phyloP scores from a whole-genome alignment of 139 green algal species.

The Chlorella sorokiniana region DNA sequence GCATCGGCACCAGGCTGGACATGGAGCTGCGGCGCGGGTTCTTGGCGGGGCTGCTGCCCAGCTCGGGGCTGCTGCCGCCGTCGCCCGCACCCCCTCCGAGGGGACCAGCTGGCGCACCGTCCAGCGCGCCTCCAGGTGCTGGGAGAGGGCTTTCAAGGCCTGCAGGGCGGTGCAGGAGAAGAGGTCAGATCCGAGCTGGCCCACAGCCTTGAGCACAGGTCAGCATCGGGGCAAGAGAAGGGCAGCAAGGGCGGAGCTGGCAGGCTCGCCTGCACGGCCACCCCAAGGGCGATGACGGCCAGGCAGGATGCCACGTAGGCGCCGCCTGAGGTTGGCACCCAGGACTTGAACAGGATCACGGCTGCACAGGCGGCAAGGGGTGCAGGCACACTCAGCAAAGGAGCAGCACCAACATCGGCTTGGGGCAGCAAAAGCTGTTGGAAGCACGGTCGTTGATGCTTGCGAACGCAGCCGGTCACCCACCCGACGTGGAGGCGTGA shows the following conservation, averaged over 20 bases:
- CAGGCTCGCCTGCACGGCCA: constrained; percentile 21
- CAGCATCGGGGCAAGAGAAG: background rate
- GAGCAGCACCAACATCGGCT: too few species aligned
- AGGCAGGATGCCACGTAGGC: constrained; percentile 45
- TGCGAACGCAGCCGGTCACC: background rate
- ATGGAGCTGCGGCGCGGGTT: background rate
- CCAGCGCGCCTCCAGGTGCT: constrained; percentile 33
- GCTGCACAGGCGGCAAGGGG: constrained; percentile 12
- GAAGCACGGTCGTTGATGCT: too few species aligned
- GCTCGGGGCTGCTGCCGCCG: background rate
- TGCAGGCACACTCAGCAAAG: background rate
- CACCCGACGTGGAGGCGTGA: constrained; percentile 38
- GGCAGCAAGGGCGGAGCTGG: background rate
- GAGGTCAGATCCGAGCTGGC: background rate
- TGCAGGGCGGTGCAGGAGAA: too few species aligned
- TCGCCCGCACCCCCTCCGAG: background rate
- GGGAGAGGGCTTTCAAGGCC: constrained; percentile 27
- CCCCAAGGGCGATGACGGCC: constrained; percentile 16
- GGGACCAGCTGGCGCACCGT: background rate
- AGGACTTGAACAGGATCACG: constrained; percentile 44
- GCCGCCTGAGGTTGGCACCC: constrained; percentile 34
- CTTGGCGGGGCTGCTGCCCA: background rate
- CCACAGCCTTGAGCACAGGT: background rate
- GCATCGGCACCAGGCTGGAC: background rate
- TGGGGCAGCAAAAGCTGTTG: too few species aligned